Conservation (phyloP, 768 basidiomycete genomes). For the Mycena haematopus region DNA sequence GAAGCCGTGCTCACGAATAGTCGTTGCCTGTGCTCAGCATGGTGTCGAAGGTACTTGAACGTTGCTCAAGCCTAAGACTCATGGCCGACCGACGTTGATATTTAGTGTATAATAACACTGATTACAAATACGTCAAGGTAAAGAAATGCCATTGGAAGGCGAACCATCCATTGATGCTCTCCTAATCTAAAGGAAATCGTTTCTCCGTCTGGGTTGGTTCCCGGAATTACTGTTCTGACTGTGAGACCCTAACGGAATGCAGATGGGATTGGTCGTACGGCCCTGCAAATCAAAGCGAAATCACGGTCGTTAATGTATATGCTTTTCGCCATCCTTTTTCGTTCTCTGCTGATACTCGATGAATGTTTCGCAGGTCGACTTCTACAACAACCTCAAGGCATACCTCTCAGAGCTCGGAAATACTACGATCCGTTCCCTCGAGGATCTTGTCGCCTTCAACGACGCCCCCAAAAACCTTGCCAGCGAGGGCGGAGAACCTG, state of each 20-base stretch:
- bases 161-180: not conserved
- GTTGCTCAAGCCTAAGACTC: not conserved
- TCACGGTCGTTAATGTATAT: conserved; percentile 29
- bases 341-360: not conserved
- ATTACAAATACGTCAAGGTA: conserved; percentile 28
- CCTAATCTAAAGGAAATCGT: conserved; percentile 26
- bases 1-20: not conserved
- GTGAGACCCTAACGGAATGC: not conserved
- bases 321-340: not conserved
- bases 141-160: not conserved
- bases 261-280: conserved; percentile 30
- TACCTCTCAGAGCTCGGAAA: conserved; percentile 30
- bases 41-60: conserved; percentile 22
- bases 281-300: conserved; percentile 27
- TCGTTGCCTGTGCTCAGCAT: conserved; percentile 7
- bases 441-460: conserved; percentile 30
- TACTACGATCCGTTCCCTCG: conserved; percentile 29
- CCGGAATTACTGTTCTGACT: not conserved
- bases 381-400: conserved; percentile 29
- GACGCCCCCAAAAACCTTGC: conserved; percentile 22
- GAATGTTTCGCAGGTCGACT: conserved; percentile 16
- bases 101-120: conserved; percentile 28
- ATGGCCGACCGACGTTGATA: not conserved
- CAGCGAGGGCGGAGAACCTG: conserved; percentile 27
- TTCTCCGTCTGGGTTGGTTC: conserved; percentile 24